Base-by-base conservation (phyloP, 2,329 filamentous ascomycete species). In the Fusarium brevicatenulatum region DNA sequence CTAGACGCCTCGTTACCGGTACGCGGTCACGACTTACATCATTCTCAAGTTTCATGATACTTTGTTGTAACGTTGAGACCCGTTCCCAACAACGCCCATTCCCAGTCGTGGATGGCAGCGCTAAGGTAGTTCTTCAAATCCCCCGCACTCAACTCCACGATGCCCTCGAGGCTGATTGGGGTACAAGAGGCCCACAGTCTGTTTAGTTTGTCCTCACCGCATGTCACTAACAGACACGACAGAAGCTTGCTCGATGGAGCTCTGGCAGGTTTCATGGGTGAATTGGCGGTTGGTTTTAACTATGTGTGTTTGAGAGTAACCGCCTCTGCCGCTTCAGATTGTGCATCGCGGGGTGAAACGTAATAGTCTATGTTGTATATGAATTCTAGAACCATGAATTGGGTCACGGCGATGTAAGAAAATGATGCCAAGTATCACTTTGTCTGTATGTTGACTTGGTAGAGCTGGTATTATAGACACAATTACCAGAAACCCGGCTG, bases 61-160 rank as follows among this genome's bases (percentile, higher is more conserved):
- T 59, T 37, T 50, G 43, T 54, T 40, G 71, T 68, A 64, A 75
- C 72, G 66, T 75, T 72, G 70, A 73, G 65, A 23, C 18, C 40
- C 47, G 43, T 55, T 60, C 70, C 53, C 68, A 77, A 76, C 70
- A 72, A 76, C 54, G 32, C 63, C 62, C 55, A 71, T 62, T 42
- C 65, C 62, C 50, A 71, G 64, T 30, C 55, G 54, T 63, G 65
- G 59, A 66, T 60, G 68, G 28, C 39, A 19, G 52, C 65, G 28
- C 66, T 74, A n/a, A n/a, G n/a, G n/a, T n/a, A 55, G 47, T 43
- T 50, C 61, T 65, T 70, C 21, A 18, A 42, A 46, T 72, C 76
- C 75, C 73, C 76, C 76, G 72, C 76, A 76, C 63, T 74, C 72
- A 68, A 59, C 68, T 72, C 72, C 75, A 76, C 64, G 75, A 74